phyloP scores from a whole-genome alignment of 495 filamentous ascomycete species.

The Arthonia radiata region DNA sequence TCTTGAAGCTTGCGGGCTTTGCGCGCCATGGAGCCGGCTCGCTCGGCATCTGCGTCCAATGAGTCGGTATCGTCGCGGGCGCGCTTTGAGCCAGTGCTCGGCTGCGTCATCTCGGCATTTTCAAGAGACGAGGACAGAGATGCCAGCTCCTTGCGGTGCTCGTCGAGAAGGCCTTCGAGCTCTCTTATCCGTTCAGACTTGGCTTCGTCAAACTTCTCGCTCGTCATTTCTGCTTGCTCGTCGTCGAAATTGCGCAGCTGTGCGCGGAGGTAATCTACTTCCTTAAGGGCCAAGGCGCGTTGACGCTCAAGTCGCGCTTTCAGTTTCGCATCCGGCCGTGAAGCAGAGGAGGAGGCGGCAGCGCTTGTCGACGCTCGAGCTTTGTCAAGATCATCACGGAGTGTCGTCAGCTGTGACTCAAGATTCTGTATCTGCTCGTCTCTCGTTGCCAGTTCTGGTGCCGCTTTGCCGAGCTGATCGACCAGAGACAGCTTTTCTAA shows the following conservation, averaged over 20 bases:
- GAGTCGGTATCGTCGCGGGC: conserved; percentile 28
- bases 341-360: conserved; percentile 9
- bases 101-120: conserved; percentile 23
- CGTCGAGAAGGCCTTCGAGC: conserved; percentile 64
- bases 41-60: conserved; percentile 47
- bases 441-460: conserved; percentile 58
- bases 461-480: conserved; percentile 49
- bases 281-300: conserved; percentile 59
- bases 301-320: conserved; percentile 65
- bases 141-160: conserved; percentile 67
- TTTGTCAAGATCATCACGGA: conserved; percentile 47
- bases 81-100: conserved; percentile 30
- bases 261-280: conserved; percentile 78
- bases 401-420: conserved; percentile 35
- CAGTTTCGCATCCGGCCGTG: conserved; percentile 29
- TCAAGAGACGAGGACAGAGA: conserved; percentile 45
- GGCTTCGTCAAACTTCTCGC: conserved; percentile 48
- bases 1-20: conserved; percentile 74
- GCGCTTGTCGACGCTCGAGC: conserved; percentile 22
- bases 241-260: conserved; percentile 56
- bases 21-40: conserved; percentile 54
- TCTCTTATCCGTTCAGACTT: conserved; percentile 54
- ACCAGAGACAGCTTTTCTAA: conserved; percentile 52
- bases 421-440: conserved; percentile 50
- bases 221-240: conserved; percentile 67